Percentiles rank a stretch among this genome's conserved stretches.
Evolutionary conservation across 2,329 filamentous ascomycete genomes (phyloP).

Genomic region (Fonsecaea nubica): DNA sequence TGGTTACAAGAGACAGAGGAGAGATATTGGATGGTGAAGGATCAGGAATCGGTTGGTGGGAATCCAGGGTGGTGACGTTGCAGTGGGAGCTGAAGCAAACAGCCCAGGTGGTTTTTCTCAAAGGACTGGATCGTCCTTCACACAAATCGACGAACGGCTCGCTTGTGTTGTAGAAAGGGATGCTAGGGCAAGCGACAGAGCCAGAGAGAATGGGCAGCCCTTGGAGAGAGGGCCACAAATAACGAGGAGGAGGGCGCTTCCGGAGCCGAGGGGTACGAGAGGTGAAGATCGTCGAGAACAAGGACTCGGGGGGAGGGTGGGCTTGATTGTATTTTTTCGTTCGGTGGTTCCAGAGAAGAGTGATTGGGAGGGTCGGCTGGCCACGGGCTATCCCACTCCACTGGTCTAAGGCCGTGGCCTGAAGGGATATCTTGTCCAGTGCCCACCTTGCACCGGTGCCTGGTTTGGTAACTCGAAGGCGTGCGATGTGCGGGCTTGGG

Average conservation of each 20-base stretch:
- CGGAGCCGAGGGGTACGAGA: conserved; percentile 27
- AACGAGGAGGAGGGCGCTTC: conserved; percentile 28
- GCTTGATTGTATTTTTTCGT: not conserved
- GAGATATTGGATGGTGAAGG: conserved; percentile 23
- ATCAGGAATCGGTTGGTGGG: conserved; percentile 21
- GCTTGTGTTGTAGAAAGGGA: conserved; percentile 22
- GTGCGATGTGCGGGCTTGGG: conserved; percentile 35
- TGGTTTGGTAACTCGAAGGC: conserved; percentile 23
- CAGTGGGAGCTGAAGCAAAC: conserved; percentile 25
- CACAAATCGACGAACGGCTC: conserved; percentile 28
- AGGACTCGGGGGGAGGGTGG: conserved; percentile 1
- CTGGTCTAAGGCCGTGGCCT: conserved; percentile 15
- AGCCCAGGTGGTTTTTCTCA: conserved; percentile 10
- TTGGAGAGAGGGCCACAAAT: conserved; percentile 20
- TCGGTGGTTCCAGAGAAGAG: conserved; percentile 1
- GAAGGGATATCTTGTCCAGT: conserved; percentile 14
- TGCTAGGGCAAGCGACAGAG: conserved; percentile 19
- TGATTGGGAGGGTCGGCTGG: conserved; percentile 22
- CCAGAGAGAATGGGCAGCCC: conserved; percentile 15
- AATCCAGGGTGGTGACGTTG: conserved; percentile 34
- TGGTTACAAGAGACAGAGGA: conserved; percentile 17
- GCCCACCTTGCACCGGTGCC: conserved; percentile 18
- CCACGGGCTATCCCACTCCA: conserved; percentile 25
- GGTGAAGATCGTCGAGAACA: conserved; percentile 29
- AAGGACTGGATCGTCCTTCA: conserved; percentile 18